Evolutionary conservation across 495 filamentous ascomycete genomes (phyloP).

Genomic region (Hypoxylon lienhwacheense): DNA sequence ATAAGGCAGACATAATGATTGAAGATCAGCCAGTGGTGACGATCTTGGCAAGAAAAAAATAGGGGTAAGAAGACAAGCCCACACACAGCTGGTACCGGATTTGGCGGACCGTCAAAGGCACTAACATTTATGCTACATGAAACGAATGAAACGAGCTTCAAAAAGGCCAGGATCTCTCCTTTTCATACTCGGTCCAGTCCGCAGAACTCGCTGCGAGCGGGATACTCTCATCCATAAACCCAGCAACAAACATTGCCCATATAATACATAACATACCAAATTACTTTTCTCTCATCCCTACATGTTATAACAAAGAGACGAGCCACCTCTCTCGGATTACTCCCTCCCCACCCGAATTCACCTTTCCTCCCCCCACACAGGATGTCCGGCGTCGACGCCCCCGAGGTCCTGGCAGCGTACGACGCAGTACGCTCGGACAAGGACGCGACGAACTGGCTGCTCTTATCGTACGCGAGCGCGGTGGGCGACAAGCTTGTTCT

Average conservation of each 20-base stretch:
- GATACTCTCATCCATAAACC: too few species aligned
- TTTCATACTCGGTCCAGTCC: background rate
- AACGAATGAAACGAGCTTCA: background rate
- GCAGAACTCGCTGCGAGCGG: background rate
- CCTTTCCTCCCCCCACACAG: constrained; percentile 3
- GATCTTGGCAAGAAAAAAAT: constrained; percentile 3
- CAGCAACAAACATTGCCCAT: constrained; percentile 5
- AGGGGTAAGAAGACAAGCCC: constrained; percentile 3
- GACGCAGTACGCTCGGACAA: constrained; percentile 59
- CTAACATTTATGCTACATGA: constrained; percentile 9
- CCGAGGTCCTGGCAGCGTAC: constrained; percentile 53
- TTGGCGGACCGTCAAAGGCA: constrained; percentile 12
- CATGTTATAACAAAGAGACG: constrained; percentile 27
- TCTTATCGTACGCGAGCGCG: constrained; percentile 55
- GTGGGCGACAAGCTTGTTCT: constrained; percentile 52
- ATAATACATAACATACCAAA: background rate
- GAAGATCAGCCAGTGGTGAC: too few species aligned
- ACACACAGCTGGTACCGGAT: constrained; percentile 6
- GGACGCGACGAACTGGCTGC: constrained; percentile 58
- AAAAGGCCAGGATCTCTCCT: constrained; percentile 4
- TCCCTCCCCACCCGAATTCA: background rate
- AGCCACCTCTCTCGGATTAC: constrained; percentile 1
- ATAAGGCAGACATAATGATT: too few species aligned
- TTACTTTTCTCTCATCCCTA: background rate
- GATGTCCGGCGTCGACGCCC: constrained; percentile 52